A percentile compares a stretch with the other conserved stretches of the same genome.
These are phyloP conservation scores for Ceratocystis diversiconidia DNA, from an alignment of 2,329 filamentous ascomycete species.

Conservation along the genomic window DNA sequence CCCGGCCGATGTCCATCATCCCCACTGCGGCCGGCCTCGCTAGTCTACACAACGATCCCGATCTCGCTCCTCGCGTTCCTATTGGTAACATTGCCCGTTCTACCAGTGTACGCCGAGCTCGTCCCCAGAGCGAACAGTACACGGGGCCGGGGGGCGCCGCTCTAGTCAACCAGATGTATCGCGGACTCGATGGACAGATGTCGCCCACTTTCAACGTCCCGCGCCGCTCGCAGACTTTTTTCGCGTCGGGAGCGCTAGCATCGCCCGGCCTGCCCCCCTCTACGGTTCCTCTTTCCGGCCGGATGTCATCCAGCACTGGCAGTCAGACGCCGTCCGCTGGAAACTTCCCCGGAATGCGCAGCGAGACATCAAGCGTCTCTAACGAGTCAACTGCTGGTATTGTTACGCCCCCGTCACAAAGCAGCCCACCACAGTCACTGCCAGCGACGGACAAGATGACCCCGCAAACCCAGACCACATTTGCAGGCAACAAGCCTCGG, in stretches of 20 bases:
- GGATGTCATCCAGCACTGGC: slow-evolving; percentile 33
- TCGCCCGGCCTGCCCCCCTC: slow-evolving; percentile 24
- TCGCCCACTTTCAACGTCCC: slow-evolving; percentile 45
- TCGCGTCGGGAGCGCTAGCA: slow-evolving; percentile 35
- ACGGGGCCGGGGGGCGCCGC: slow-evolving; percentile 44
- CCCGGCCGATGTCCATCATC: slow-evolving; percentile 45
- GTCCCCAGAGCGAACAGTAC: slow-evolving; percentile 51
- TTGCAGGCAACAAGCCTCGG: slow-evolving; percentile 57
- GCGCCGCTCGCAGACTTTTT: slow-evolving; percentile 50
- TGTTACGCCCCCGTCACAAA: slow-evolving; percentile 35
- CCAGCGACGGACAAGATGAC: slow-evolving; percentile 29
- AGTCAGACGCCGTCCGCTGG: slow-evolving; percentile 35
- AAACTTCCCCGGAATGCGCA: slow-evolving; percentile 60
- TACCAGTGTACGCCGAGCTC: slow-evolving; percentile 38
- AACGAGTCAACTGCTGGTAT: slow-evolving; percentile 45
- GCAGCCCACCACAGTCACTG: slow-evolving; percentile 31
- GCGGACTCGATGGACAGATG: slow-evolving; percentile 50
- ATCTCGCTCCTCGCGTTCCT: slow-evolving; percentile 63
- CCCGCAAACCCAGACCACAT: slow-evolving; percentile 48
- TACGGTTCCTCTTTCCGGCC: slow-evolving; percentile 31
- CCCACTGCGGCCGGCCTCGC: slow-evolving; percentile 25
- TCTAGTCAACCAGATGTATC: slow-evolving; percentile 74
- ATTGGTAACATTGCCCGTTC: slow-evolving; percentile 44
- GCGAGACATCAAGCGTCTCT: slow-evolving; percentile 49
- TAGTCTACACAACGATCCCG: slow-evolving; percentile 48